Evolutionary conservation across 345 rosid genomes (phyloP).

Genomic region (Zanthoxylum bungeanum): DNA sequence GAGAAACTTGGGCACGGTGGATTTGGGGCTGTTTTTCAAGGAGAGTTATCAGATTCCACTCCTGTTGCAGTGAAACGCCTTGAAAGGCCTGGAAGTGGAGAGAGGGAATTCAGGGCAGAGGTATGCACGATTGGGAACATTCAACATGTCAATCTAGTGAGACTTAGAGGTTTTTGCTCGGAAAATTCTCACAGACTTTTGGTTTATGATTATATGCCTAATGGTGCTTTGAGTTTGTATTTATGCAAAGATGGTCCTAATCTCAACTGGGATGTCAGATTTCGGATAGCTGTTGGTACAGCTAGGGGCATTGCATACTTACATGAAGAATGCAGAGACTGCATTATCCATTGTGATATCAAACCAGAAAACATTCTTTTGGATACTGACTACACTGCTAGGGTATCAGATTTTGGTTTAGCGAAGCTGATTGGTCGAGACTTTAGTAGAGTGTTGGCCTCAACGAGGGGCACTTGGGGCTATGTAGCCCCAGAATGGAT

Average conservation of each 20-base stretch:
- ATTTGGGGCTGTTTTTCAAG: slow-evolving; percentile 60
- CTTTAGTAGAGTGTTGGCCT: slow-evolving; percentile 53
- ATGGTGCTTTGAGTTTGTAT: slow-evolving; percentile 54
- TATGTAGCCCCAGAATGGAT: slow-evolving; percentile 74
- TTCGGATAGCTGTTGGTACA: slow-evolving; percentile 49
- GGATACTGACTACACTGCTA: slow-evolving; percentile 43
- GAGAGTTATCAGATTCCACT: slow-evolving; percentile 42
- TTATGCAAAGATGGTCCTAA: slow-evolving; percentile 35
- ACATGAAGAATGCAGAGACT: slow-evolving; percentile 66
- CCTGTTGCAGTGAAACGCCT: slow-evolving; percentile 62
- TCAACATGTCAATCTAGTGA: slow-evolving; percentile 69
- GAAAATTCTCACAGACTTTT: slow-evolving; percentile 59
- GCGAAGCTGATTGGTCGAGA: slow-evolving; percentile 64
- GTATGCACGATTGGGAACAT: slow-evolving; percentile 69
- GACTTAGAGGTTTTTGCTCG: slow-evolving; percentile 66
- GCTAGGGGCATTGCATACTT: slow-evolving; percentile 61
- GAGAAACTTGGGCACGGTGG: slow-evolving; percentile 68
- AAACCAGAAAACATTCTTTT: slow-evolving; percentile 63
- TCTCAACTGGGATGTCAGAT: slow-evolving; percentile 39
- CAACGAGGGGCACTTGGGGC: slow-evolving; percentile 69
- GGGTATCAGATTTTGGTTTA: slow-evolving; percentile 58
- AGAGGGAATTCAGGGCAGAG: slow-evolving; percentile 63
- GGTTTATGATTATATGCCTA: slow-evolving; percentile 66
- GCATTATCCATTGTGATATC: slow-evolving; percentile 62
- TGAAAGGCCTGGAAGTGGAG: slow-evolving; percentile 56